These are phyloP conservation scores for Tagetes patula DNA, from an alignment of 129 eudicot species.

Conservation along the genomic window DNA sequence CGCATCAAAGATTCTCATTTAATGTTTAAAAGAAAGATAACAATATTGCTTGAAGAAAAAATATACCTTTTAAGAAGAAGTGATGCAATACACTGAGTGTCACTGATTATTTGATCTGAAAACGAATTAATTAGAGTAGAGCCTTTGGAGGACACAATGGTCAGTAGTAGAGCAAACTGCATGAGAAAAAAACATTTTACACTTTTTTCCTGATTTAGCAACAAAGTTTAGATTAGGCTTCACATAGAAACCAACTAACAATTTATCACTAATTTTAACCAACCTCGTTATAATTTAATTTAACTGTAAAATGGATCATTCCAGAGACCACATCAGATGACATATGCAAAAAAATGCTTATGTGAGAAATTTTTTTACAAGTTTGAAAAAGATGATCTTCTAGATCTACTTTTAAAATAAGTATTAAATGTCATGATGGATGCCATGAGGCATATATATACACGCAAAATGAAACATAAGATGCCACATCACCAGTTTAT, in stretches of 20 bases:
- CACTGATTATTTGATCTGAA: slow-evolving; percentile 46
- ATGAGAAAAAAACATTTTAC: not conserved
- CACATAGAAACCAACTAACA: not conserved
- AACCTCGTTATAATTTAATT: not conserved
- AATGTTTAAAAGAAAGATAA: slow-evolving; percentile 17
- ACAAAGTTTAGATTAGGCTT: not conserved
- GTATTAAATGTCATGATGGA: not conserved
- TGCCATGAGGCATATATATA: not conserved
- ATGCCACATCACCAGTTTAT: not conserved
- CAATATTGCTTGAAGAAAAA: slow-evolving; percentile 17
- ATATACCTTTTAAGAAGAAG: slow-evolving; percentile 68
- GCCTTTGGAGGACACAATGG: slow-evolving; percentile 1
- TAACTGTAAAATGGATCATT: not conserved
- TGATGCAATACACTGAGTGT: slow-evolving; percentile 48
- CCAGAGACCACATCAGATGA: slow-evolving; percentile 2
- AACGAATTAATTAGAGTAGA: slow-evolving; percentile 1
- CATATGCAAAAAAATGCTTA: not conserved
- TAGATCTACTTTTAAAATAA: too few species aligned
- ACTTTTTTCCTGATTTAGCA: not conserved
- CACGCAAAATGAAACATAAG: not conserved
- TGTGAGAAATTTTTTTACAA: not conserved
- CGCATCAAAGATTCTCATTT: slow-evolving; percentile 15
- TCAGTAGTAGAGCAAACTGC: slow-evolving; percentile 4
- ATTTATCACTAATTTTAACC: not conserved
- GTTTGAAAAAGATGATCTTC: not conserved